Conservation (phyloP, 1,284 basidiomycete species). For the Ceratobasidium sp. region DNA sequence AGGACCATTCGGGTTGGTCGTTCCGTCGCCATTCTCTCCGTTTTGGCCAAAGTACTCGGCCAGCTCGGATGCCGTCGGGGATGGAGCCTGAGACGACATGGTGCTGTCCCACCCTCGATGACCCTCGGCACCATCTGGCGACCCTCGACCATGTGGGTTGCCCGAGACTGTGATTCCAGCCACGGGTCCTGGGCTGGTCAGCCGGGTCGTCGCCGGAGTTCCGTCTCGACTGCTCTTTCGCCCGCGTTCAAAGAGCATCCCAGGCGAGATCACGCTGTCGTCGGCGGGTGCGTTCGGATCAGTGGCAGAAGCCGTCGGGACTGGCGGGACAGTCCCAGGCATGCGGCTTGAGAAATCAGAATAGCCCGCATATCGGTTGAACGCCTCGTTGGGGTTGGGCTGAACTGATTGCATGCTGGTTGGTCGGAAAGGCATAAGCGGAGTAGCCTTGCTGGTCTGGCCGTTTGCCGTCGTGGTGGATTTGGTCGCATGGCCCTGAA, state of each 20-base stretch:
- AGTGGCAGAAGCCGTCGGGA: constrained; percentile 36
- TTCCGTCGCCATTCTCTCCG: background rate
- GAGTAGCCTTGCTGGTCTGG: constrained; percentile 39
- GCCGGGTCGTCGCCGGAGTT: constrained; percentile 39
- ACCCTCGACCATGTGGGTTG: constrained; percentile 32
- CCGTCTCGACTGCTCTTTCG: constrained; percentile 50
- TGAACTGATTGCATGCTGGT: constrained; percentile 34
- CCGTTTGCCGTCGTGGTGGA: constrained; percentile 5
- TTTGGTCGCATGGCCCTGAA: constrained; percentile 43
- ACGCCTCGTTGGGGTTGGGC: constrained; percentile 45
- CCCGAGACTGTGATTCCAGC: constrained; percentile 33
- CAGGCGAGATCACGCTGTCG: constrained; percentile 66
- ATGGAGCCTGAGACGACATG: constrained; percentile 38
- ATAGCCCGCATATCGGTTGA: constrained; percentile 59
- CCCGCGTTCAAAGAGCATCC: constrained; percentile 55
- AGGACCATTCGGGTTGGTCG: constrained; percentile 48
- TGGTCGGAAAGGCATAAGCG: constrained; percentile 36
- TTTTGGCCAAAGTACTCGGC: constrained; percentile 42
- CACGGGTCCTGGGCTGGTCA: constrained; percentile 35
- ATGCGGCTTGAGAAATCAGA: constrained; percentile 67
- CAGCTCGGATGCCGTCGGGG: constrained; percentile 40
- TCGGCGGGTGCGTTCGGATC: constrained; percentile 46
- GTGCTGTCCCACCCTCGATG: constrained; percentile 26
- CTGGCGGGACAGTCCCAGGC: constrained; percentile 59
- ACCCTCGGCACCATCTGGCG: constrained; percentile 5